A percentile compares a stretch with the other conserved stretches of the same genome.
These are phyloP conservation scores for Pelargonium cotyledonis DNA, from an alignment of 441 rosid genomes.

Conservation along the genomic window DNA sequence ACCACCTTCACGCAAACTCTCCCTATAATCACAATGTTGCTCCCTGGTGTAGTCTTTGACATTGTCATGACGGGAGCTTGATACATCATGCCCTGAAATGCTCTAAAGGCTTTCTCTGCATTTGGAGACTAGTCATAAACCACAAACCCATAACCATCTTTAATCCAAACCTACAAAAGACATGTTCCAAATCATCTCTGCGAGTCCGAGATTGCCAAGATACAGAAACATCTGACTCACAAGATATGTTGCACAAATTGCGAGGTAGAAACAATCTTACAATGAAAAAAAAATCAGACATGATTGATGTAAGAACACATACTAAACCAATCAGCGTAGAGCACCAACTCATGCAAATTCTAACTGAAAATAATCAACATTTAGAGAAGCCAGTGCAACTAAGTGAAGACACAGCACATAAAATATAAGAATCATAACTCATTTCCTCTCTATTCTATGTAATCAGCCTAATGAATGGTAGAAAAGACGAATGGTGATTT, in stretches of 20 bases:
- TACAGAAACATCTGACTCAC: not conserved
- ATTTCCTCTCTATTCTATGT: not conserved
- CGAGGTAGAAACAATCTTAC: not conserved
- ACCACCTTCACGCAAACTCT: not conserved
- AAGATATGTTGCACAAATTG: not conserved
- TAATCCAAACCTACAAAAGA: not conserved
- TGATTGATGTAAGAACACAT: not conserved
- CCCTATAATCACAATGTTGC: not conserved
- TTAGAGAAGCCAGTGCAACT: not conserved
- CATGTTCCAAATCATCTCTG: not conserved
- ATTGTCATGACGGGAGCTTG: not conserved
- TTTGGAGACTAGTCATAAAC: not conserved
- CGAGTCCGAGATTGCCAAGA: not conserved
- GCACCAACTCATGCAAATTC: not conserved
- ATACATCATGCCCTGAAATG: not conserved
- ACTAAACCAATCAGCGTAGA: not conserved
- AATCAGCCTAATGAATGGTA: not conserved
- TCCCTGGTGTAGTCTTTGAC: not conserved
- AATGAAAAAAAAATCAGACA: too few species aligned
- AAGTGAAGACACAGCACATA: not conserved
- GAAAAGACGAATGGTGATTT: not conserved
- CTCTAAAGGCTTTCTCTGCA: slow-evolving; percentile 5
- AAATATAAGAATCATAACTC: not conserved
- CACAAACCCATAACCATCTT: slow-evolving; percentile 5
- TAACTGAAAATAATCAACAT: not conserved